Base-by-base conservation (phyloP, 768 basidiomycete genomes). In the Boletus sp. region DNA sequence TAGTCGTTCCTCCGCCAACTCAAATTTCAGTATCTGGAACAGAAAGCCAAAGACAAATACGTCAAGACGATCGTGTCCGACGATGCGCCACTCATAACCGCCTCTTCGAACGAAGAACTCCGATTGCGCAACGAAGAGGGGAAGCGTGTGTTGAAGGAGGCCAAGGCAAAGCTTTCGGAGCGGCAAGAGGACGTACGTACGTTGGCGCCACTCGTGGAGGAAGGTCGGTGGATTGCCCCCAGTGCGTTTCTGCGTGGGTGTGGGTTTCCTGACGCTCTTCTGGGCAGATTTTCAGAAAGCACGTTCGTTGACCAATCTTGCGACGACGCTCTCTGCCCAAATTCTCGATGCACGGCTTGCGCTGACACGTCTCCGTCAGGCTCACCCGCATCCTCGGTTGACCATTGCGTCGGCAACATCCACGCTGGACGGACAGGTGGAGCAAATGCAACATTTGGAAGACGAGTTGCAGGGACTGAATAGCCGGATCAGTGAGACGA, bases 1-100 rank as follows among this genome's bases (percentile, higher is more conserved):
- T 49, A 90, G 89, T 75, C 83, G 7, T 89, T 84, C 61, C 74
- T 93, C 19, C 79, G 86, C 23, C 90, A 90, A 62, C 81, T 94
- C 27, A 95, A 95, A 70, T 93, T 91, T 64, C 88, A 90, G 58
- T 93, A 92, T 65, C 74, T 93, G 17, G 91, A 96, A 64, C 90
- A 93, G 68, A 90, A 93, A 60, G 90, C 93, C 4, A 96, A 95
- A 66, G 84, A 91, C 62, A 85, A 88, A 70, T 95, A 94, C 64
- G 79, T 93, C 61, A 87, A 88, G 67, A 85, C 84, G 1, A 93
- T 95, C 61, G 87, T 93, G 46, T 90, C 85, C 65, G 88, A 93
- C 57, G 90, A 94, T 54, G 88, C 90, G 0, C 87, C 88, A 3
- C 82, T 85, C 54, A 83, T 93, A 38, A 87, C 87, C 6, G 83